Percentiles rank a stretch among this genome's conserved stretches.
Conservation (phyloP, 108 stramenopile species). For the Skeletonema tropicum region DNA sequence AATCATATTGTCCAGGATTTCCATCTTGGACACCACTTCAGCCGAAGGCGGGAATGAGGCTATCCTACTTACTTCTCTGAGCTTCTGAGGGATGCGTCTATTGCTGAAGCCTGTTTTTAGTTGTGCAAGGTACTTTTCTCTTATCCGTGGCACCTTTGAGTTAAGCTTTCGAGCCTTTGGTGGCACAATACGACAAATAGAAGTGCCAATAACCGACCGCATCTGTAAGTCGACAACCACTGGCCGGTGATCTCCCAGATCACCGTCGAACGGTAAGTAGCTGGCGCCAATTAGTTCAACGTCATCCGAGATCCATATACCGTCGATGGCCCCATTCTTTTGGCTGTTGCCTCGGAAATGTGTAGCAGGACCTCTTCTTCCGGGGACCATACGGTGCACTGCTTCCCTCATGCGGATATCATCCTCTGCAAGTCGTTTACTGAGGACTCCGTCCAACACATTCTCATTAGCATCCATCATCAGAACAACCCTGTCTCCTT, state of each 20-base stretch:
- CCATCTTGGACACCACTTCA: background rate
- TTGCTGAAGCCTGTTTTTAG: background rate
- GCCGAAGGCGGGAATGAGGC: background rate
- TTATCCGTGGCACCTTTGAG: background rate
- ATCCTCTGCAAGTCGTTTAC: background rate
- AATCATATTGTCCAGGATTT: background rate
- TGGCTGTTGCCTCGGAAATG: background rate
- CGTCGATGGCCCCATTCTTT: too few species aligned
- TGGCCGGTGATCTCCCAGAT: background rate
- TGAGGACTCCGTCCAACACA: background rate
- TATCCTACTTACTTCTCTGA: background rate
- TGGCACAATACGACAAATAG: background rate
- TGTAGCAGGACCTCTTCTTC: background rate
- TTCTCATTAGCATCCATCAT: background rate
- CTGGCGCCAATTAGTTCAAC: background rate
- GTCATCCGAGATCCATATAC: background rate
- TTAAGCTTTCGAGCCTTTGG: background rate
- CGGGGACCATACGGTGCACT: background rate
- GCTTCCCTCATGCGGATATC: background rate
- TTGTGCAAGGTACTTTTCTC: background rate
- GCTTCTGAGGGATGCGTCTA: background rate
- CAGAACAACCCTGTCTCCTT: background rate
- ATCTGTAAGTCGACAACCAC: background rate
- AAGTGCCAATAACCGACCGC: background rate
- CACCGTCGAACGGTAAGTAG: background rate